Evolutionary conservation across 116 monocot species (phyloP), one percentile per base, ranked within the genome.

Genomic region (Trichopus zeylanicus): DNA sequence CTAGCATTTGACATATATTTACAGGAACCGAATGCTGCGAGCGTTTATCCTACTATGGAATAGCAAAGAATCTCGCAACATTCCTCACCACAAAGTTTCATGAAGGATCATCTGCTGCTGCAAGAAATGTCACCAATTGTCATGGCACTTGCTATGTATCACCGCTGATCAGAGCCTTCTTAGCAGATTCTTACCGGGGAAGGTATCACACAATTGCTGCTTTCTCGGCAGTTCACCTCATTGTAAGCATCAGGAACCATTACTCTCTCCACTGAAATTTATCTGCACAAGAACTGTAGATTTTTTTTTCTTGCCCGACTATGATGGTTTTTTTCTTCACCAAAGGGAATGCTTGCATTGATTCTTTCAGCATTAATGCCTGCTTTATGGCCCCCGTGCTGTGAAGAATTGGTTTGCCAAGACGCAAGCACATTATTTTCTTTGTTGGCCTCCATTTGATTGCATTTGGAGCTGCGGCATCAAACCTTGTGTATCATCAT

Each of bases 11-110:
- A 33, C 32, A 5, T 29, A 39, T n/a, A 47, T 31, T 9, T 58
- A 3, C 58, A 81, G 81, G 75, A 16, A 81, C 42, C 3, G 81
- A 75, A 33, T 75, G 71, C 59, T 81, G 81, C 63, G 81, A 81
- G 64, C 70, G 80, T 8, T 42, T 80, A 62, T 74, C 80, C 4
- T 80, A 70, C 64, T 80, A 67, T 60, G 80, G 80, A 19, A 80
- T 80, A 53, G 28, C 75, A 21, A 70, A 57, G 12, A 80, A 80
- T 19, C 63, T 80, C 21, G 81, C 71, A 29, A 81, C 71, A 38
- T 81, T 75, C 20, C 67, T 81, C 42, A 81, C 81, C 26, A 68
- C 38, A 58, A 64, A 60, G 35, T 57, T 81, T 15, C 71, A 81
- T 30, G 46, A 75, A 67, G 75, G 75, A 59, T 75, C 75, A 24